Percentiles rank a stretch among this genome's conserved stretches.
Evolutionary conservation across 2,329 filamentous ascomycete genomes (phyloP).

Genomic region (Neonectria ditissima): DNA sequence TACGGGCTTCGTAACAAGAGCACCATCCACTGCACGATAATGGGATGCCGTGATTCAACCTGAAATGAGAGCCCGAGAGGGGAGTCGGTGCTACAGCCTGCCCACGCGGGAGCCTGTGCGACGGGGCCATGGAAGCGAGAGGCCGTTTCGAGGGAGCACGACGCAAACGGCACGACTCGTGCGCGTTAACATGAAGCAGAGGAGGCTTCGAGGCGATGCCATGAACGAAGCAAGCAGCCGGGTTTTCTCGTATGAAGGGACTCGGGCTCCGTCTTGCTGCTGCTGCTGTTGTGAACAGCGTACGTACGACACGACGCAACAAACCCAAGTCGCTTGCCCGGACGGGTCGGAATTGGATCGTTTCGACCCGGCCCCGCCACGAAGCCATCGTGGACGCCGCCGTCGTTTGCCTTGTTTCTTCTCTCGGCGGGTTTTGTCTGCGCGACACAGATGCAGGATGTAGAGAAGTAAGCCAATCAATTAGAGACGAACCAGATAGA

Average conservation of each 20-base stretch:
- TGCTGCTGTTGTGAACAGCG: slow-evolving; percentile 12
- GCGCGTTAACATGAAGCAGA: slow-evolving; percentile 9
- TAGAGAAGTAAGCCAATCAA: slow-evolving; percentile 1
- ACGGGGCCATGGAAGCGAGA: slow-evolving; percentile 23
- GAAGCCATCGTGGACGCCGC: slow-evolving; percentile 7
- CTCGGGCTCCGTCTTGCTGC: slow-evolving; percentile 3
- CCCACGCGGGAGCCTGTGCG: slow-evolving; percentile 21
- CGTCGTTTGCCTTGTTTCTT: slow-evolving; percentile 4
- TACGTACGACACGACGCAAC: slow-evolving; percentile 17
- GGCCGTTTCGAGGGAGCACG: slow-evolving; percentile 17
- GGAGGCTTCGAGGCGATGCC: slow-evolving; percentile 3
- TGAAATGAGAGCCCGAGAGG: slow-evolving; percentile 11
- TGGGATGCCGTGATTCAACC: slow-evolving; percentile 14
- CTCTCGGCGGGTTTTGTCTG: background rate
- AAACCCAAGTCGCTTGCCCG: slow-evolving; percentile 34
- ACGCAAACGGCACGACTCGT: slow-evolving; percentile 3
- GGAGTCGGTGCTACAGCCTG: slow-evolving; percentile 6
- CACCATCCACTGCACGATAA: background rate
- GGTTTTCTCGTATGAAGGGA: slow-evolving; percentile 5
- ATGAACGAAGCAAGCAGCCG: slow-evolving; percentile 6
- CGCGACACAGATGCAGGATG: slow-evolving; percentile 7
- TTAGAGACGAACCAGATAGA: background rate
- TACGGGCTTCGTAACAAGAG: background rate
- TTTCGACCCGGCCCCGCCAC: slow-evolving; percentile 12
- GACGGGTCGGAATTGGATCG: slow-evolving; percentile 19